Percentiles rank a stretch among this genome's conserved stretches.
Evolutionary conservation across 2,329 filamentous ascomycete species (phyloP).

Genomic region (Fusarium sp.): DNA sequence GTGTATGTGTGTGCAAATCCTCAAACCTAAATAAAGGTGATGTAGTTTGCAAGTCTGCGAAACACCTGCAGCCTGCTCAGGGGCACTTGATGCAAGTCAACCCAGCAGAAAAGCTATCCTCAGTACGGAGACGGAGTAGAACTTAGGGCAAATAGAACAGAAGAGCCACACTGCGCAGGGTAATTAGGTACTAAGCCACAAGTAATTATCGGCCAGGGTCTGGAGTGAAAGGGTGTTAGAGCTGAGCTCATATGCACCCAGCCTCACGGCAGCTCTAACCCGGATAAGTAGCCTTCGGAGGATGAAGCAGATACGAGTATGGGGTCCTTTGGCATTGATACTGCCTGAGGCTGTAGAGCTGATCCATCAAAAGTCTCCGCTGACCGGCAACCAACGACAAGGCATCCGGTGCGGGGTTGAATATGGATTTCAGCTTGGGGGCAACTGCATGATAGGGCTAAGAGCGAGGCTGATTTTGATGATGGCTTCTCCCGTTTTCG

Average conservation of each 20-base stretch:
- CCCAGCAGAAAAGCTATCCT: neutral
- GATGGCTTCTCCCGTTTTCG: slow-evolving; percentile 15
- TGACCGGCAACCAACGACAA: slow-evolving; percentile 3
- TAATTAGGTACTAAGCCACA: no score
- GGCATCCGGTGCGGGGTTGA: slow-evolving; percentile 9
- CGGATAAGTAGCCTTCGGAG: neutral
- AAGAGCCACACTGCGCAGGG: no score
- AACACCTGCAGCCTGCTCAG: neutral
- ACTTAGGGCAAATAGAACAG: no score
- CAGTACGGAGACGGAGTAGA: neutral
- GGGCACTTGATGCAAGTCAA: neutral
- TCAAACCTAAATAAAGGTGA: neutral
- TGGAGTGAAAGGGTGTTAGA: neutral
- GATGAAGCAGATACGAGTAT: neutral
- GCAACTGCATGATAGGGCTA: slow-evolving; percentile 16
- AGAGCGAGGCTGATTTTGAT: slow-evolving; percentile 30
- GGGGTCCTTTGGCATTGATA: neutral
- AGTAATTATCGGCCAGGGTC: neutral
- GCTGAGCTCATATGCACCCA: slow-evolving; percentile 5
- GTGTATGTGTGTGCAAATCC: no score
- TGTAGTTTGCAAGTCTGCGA: neutral
- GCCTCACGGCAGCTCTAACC: neutral
- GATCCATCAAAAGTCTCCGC: neutral
- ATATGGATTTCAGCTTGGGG: neutral
- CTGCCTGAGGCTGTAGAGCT: neutral